These are phyloP conservation scores for Eragrostis nindensis DNA, from an alignment of 176 grass and related monocot species.

Conservation along the genomic window DNA sequence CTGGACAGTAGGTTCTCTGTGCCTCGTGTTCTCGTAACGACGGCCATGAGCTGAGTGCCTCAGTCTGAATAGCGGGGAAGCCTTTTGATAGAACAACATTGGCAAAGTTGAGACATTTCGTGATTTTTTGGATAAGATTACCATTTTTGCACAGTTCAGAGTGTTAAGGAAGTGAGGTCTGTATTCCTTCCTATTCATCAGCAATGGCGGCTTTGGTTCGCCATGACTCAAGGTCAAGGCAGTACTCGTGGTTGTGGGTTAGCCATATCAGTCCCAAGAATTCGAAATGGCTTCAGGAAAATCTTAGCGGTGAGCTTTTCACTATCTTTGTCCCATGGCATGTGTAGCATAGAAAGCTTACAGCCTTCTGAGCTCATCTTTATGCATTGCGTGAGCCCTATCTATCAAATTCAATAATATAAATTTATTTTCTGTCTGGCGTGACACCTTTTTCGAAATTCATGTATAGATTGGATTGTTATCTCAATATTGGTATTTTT, in stretches of 20 bases:
- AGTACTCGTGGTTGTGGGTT: slow-evolving; percentile 79
- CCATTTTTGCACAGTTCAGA: slow-evolving; percentile 13
- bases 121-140: slow-evolving; percentile 5
- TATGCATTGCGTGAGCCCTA: not conserved
- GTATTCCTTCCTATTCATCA: slow-evolving; percentile 18
- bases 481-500: not conserved
- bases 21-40: not conserved
- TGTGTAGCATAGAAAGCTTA: slow-evolving; percentile 2
- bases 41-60: not conserved
- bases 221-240: slow-evolving; percentile 47
- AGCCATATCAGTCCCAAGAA: slow-evolving; percentile 94
- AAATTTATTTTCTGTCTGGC: not conserved
- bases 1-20: not conserved
- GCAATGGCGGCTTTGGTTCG: slow-evolving; percentile 55
- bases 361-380: not conserved
- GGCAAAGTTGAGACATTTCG: not conserved
- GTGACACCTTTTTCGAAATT: not conserved
- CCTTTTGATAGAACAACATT: not conserved
- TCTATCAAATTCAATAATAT: not conserved
- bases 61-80: slow-evolving; percentile 15
- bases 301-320: slow-evolving; percentile 66
- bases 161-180: slow-evolving; percentile 9
- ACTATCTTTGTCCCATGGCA: slow-evolving; percentile 11
- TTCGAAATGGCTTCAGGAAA: slow-evolving; percentile 96
- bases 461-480: not conserved